These are phyloP conservation scores for Phragmites australis DNA, from an alignment of 176 grass and related monocot genomes.

Conservation along the genomic window DNA sequence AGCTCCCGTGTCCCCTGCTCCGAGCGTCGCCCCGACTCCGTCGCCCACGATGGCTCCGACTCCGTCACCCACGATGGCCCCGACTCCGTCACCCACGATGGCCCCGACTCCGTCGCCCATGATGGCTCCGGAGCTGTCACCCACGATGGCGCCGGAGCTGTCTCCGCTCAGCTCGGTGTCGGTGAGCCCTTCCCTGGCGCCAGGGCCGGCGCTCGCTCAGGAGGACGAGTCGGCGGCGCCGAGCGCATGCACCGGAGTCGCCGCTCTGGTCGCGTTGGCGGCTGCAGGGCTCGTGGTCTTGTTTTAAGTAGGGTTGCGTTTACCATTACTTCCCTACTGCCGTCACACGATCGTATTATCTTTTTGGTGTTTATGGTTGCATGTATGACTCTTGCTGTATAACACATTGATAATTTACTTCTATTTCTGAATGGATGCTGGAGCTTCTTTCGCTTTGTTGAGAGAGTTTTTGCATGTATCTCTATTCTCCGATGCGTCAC, in stretches of 20 bases:
- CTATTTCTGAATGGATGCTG: background rate
- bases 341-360: slow-evolving; percentile 14
- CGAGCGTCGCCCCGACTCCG: slow-evolving; percentile 38
- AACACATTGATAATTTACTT: slow-evolving; percentile 46
- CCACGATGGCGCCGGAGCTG: slow-evolving; percentile 6
- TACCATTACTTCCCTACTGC: background rate
- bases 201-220: slow-evolving; percentile 3
- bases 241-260: slow-evolving; percentile 1
- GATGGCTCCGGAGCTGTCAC: slow-evolving; percentile 32
- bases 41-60: slow-evolving; percentile 28
- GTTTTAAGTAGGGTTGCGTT: slow-evolving; percentile 40
- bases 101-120: slow-evolving; percentile 38
- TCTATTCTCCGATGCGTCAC: background rate
- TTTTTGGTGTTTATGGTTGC: background rate
- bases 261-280: slow-evolving; percentile 34
- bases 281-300: slow-evolving; percentile 41
- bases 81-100: slow-evolving; percentile 24
- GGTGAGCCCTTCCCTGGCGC: slow-evolving; percentile 30
- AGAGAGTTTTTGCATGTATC: background rate
- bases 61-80: slow-evolving; percentile 27
- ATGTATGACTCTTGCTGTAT: slow-evolving; percentile 45
- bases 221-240: slow-evolving; percentile 17
- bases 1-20: slow-evolving; percentile 36
- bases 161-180: slow-evolving; percentile 31
- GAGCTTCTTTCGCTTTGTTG: background rate